phyloP scores from a whole-genome alignment of 805 yeast genomes.

The Candida khao-thaluensis region DNA sequence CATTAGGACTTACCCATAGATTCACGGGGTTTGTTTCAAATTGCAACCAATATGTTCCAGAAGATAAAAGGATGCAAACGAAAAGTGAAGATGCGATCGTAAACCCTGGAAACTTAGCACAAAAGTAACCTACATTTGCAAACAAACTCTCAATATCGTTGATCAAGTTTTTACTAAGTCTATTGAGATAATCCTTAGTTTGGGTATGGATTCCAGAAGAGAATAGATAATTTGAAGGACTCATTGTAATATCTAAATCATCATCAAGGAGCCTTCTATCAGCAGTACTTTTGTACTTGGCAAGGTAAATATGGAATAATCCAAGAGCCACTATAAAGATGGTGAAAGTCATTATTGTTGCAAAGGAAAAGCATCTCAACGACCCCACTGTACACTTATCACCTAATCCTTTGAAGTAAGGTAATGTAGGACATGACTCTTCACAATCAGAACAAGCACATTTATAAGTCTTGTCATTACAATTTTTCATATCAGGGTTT shows the following conservation, averaged over 20 bases:
- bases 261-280: conserved; percentile 7
- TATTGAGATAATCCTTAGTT: neutral
- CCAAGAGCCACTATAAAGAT: conserved; percentile 41
- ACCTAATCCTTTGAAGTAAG: conserved; percentile 37
- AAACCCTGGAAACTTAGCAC: conserved; percentile 58
- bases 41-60: conserved; percentile 50
- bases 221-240: conserved; percentile 16
- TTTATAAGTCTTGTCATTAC: conserved; percentile 64
- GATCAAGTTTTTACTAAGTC: conserved; percentile 1
- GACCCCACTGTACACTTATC: conserved; percentile 54
- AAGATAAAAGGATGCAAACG: conserved; percentile 46
- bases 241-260: conserved; percentile 18
- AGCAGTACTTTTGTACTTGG: conserved; percentile 15
- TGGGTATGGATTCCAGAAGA: neutral
- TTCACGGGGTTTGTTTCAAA: conserved; percentile 79
- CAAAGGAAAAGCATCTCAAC: conserved; percentile 72
- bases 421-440: conserved; percentile 69
- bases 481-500: conserved; percentile 39
- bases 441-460: conserved; percentile 94
- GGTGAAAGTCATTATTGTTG: conserved; percentile 52
- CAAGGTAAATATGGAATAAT: conserved; percentile 33
- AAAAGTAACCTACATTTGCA: conserved; percentile 51
- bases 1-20: conserved; percentile 84
- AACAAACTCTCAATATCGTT: conserved; percentile 33
- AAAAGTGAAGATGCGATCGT: conserved; percentile 23